Percentiles rank a stretch among this genome's conserved stretches.
Conservation (phyloP, 805 yeast genomes). For the Candida incommunis region DNA sequence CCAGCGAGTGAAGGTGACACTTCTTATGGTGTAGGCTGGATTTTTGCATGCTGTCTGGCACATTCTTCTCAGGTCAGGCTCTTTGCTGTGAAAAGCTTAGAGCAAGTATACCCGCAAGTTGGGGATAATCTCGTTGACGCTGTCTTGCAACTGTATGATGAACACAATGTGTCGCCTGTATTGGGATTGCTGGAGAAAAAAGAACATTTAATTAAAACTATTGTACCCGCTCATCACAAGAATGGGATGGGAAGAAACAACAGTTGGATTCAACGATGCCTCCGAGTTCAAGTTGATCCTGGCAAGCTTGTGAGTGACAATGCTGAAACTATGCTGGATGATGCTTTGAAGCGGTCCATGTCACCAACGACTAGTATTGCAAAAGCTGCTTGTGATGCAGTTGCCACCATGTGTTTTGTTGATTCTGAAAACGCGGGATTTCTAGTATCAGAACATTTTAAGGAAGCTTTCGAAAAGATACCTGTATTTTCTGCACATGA, state of each 20-base stretch:
- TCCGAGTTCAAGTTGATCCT: conserved; percentile 50
- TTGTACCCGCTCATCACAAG: conserved; percentile 32
- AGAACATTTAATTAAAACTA: conserved; percentile 22
- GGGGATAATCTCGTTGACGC: conserved; percentile 1
- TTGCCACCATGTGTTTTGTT: conserved; percentile 32
- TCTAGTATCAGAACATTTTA: conserved; percentile 29
- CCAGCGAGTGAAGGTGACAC: background rate
- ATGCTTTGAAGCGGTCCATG: conserved; percentile 14
- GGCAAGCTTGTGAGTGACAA: conserved; percentile 32
- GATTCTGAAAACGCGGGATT: conserved; percentile 50
- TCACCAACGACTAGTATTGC: conserved; percentile 15
- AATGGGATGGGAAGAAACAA: conserved; percentile 24
- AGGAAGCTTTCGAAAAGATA: conserved; percentile 27
- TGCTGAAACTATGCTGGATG: conserved; percentile 14
- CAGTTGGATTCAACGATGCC: conserved; percentile 70
- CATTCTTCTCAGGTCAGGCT: background rate
- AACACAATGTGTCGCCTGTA: conserved; percentile 3
- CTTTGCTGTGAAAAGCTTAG: background rate
- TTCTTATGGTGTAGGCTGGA: conserved; percentile 1
- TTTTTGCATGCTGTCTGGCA: background rate
- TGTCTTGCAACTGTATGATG: background rate
- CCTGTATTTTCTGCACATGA: conserved; percentile 31
- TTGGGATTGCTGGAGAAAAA: conserved; percentile 3
- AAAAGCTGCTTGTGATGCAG: conserved; percentile 14
- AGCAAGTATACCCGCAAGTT: background rate